Evolutionary conservation across 768 basidiomycete species (phyloP).

Genomic region (Mycena rosella): DNA sequence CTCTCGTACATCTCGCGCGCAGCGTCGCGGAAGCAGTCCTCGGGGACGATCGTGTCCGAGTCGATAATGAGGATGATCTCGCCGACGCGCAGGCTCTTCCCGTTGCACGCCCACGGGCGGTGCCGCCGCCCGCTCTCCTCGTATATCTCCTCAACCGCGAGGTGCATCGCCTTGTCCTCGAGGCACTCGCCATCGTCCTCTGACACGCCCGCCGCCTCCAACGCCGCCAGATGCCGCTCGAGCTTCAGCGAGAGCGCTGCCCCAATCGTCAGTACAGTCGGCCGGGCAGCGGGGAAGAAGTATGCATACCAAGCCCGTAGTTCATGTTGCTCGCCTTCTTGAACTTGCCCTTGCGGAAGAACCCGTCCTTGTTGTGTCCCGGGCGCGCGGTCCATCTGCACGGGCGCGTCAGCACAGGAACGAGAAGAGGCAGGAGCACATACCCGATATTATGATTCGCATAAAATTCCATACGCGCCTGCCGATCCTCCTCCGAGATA

Average conservation of each 20-base stretch:
- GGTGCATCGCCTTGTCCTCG: constrained; percentile 78
- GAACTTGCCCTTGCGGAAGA: constrained; percentile 93
- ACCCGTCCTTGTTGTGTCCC: constrained; percentile 81
- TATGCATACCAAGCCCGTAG: constrained; percentile 64
- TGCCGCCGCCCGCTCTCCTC: constrained; percentile 67
- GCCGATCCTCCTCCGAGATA: constrained; percentile 69
- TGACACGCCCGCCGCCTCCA: constrained; percentile 55
- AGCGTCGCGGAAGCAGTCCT: constrained; percentile 92
- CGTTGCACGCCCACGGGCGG: constrained; percentile 83
- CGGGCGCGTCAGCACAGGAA: constrained; percentile 18
- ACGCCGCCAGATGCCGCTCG: constrained; percentile 62
- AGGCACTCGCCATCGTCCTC: constrained; percentile 65
- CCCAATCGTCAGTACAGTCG: constrained; percentile 9
- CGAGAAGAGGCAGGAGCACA: background rate
- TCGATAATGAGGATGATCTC: constrained; percentile 87
- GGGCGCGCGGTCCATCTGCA: constrained; percentile 81
- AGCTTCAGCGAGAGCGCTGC: constrained; percentile 70
- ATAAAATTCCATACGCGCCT: constrained; percentile 81
- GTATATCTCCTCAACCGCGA: constrained; percentile 80
- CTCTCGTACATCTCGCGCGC: constrained; percentile 86
- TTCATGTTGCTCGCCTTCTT: constrained; percentile 91
- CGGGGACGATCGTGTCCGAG: constrained; percentile 82
- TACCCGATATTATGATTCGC: constrained; percentile 76
- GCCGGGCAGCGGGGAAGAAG: background rate
- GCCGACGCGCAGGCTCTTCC: constrained; percentile 79